Conservation (phyloP, 129 eudicot genomes). For the Chrysanthemum lavandulifolium region DNA sequence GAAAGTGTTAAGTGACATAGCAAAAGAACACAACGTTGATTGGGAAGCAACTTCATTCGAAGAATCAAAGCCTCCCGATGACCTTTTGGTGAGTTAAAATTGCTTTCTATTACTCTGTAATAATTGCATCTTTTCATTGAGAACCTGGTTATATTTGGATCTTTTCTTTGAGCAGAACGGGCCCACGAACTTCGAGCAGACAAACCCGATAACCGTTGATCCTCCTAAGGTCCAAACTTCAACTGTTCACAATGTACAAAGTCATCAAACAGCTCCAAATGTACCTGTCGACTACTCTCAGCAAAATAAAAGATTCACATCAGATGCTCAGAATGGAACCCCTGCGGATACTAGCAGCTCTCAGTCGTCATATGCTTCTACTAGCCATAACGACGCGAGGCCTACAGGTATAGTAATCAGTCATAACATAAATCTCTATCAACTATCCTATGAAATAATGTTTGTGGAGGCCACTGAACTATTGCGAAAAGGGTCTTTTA, state of each 20-base stretch:
- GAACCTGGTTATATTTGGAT: neutral
- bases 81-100: constrained; percentile 57
- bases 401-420: constrained; percentile 47
- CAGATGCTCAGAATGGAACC: constrained; percentile 35
- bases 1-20: constrained; percentile 63
- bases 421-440: neutral
- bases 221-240: constrained; percentile 45
- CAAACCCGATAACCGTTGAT: constrained; percentile 34
- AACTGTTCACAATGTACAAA: constrained; percentile 33
- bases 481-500: neutral
- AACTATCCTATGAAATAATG: neutral
- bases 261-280: constrained; percentile 28
- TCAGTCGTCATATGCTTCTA: constrained; percentile 20
- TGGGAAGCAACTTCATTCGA: constrained; percentile 73
- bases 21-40: constrained; percentile 71
- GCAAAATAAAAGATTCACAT: constrained; percentile 46
- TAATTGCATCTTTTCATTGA: neutral
- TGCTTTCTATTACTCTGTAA: constrained; percentile 15
- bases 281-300: constrained; percentile 28
- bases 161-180: constrained; percentile 53
- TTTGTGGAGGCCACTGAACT: neutral
- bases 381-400: constrained; percentile 34
- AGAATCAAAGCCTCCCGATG: constrained; percentile 51
- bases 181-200: constrained; percentile 48
- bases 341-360: constrained; percentile 22